phyloP scores from a whole-genome alignment of 768 basidiomycete species.

The Pulveroboletus frians region DNA sequence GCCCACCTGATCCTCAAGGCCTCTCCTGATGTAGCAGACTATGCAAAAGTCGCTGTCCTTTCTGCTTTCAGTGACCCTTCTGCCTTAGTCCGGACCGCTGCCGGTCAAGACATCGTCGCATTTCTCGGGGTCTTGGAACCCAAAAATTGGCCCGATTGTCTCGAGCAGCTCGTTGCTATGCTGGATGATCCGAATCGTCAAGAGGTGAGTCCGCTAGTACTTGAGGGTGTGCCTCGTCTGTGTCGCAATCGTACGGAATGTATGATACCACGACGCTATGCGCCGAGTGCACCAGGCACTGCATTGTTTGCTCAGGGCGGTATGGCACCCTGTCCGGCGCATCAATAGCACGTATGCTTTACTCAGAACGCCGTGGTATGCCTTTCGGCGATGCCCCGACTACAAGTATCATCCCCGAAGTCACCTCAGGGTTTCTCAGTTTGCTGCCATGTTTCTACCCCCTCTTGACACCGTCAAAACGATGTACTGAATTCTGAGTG shows the following conservation, averaged over 20 bases:
- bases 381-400: not conserved
- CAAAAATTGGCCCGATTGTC: conserved; percentile 91
- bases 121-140: conserved; percentile 86
- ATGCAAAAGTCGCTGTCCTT: conserved; percentile 71
- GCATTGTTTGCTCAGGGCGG: conserved; percentile 7
- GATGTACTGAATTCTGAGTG: conserved; percentile 14
- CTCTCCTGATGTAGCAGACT: conserved; percentile 59
- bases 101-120: conserved; percentile 87
- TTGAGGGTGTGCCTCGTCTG: not conserved
- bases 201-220: conserved; percentile 60
- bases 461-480: not conserved
- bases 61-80: conserved; percentile 77
- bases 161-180: conserved; percentile 76
- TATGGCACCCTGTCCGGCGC: conserved; percentile 2
- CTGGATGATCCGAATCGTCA: conserved; percentile 78
- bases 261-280: not conserved
- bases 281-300: not conserved
- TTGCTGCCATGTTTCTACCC: not conserved
- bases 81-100: conserved; percentile 89
- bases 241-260: not conserved
- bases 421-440: not conserved
- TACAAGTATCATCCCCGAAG: conserved; percentile 1
- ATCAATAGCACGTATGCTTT: not conserved
- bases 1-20: conserved; percentile 70
- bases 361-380: conserved; percentile 5